Evolutionary conservation across 2,329 filamentous ascomycete genomes (phyloP).

Genomic region (Phialophora verrucosa): DNA sequence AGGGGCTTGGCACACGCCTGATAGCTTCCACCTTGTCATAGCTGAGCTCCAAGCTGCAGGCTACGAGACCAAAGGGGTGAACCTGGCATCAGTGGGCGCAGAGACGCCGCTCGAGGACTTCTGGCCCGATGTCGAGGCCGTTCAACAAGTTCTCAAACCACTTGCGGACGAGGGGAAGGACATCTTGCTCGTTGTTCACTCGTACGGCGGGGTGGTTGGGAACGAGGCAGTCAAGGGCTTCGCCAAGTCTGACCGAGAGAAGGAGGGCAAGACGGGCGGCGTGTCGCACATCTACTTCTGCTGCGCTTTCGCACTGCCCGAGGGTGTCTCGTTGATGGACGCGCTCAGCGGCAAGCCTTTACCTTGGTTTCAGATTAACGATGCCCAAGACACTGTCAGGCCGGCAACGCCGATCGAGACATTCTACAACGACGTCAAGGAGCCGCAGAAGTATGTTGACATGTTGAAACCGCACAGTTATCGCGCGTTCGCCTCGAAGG

Average conservation of each 20-base stretch:
- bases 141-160: slow-evolving; percentile 40
- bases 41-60: slow-evolving; percentile 44
- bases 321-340: slow-evolving; percentile 36
- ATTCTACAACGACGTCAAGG: slow-evolving; percentile 48
- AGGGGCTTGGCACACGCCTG: slow-evolving; percentile 49
- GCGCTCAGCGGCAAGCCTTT: slow-evolving; percentile 17
- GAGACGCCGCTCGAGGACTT: slow-evolving; percentile 46
- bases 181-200: slow-evolving; percentile 44
- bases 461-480: slow-evolving; percentile 43
- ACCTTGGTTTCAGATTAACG: slow-evolving; percentile 32
- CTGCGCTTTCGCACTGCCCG: slow-evolving; percentile 46
- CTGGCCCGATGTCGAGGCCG: slow-evolving; percentile 45
- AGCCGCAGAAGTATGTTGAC: slow-evolving; percentile 34
- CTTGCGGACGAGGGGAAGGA: slow-evolving; percentile 40
- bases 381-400: slow-evolving; percentile 23
- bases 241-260: slow-evolving; percentile 36
- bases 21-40: slow-evolving; percentile 43
- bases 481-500: slow-evolving; percentile 40
- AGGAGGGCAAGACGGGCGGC: slow-evolving; percentile 41
- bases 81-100: slow-evolving; percentile 42
- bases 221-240: slow-evolving; percentile 43
- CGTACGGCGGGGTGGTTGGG: slow-evolving; percentile 45
- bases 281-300: slow-evolving; percentile 44
- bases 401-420: slow-evolving; percentile 32
- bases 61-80: slow-evolving; percentile 43